phyloP scores from a whole-genome alignment of 2,329 filamentous ascomycete species.

The Botrytis hyacinthi region DNA sequence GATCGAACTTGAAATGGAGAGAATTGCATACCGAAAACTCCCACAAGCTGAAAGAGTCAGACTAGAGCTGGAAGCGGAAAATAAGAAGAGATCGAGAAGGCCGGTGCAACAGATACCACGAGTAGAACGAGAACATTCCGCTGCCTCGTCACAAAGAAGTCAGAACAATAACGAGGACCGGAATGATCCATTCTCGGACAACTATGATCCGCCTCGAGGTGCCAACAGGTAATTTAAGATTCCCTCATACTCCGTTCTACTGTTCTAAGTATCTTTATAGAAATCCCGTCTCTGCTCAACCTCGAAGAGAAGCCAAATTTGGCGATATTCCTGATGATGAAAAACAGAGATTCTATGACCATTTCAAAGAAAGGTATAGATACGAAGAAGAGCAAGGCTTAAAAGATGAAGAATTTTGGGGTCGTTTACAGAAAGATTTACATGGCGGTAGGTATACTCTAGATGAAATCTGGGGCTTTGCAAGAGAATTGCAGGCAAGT shows the following conservation, averaged over 20 bases:
- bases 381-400: not conserved
- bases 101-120: constrained; percentile 22
- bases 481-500: constrained; percentile 32
- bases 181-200: not conserved
- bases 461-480: constrained; percentile 35
- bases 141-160: not conserved
- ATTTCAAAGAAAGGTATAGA: not conserved
- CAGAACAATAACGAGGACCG: constrained; percentile 21
- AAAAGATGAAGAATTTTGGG: constrained; percentile 6
- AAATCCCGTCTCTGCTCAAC: not conserved
- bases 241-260: not conserved
- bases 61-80: not conserved
- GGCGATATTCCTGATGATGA: not conserved
- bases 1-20: not conserved
- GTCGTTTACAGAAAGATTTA: not conserved
- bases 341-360: not conserved
- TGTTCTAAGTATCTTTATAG: constrained; percentile 12
- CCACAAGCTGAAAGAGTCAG: not conserved
- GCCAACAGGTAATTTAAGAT: constrained; percentile 22
- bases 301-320: not conserved
- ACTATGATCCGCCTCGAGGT: not conserved
- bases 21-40: not conserved
- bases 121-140: constrained; percentile 23
- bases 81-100: constrained; percentile 17
- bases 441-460: constrained; percentile 24